Base-by-base conservation (phyloP, 345 rosid genomes). In the Clarkia xantiana region DNA sequence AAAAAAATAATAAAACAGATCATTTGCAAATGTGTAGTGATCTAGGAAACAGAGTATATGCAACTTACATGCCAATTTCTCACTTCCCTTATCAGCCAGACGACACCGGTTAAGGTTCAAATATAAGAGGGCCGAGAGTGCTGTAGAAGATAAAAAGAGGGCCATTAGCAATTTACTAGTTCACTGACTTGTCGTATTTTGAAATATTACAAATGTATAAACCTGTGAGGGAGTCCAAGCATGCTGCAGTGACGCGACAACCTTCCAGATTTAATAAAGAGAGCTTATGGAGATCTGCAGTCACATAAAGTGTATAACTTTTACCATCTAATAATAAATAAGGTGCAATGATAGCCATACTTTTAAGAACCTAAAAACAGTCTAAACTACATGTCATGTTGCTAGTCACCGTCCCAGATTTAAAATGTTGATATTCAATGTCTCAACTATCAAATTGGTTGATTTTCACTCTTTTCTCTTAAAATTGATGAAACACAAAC, bases 191-290 rank as follows among this genome's bases (percentile, higher is more conserved):
- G 36, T 10, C 8, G 4, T 29, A 29, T 29, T 29, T 29, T 29
- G 8, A 29, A 29, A 29, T 29, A 29, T 29, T 11, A 3, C 17
- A 55, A 45, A 13, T n/a, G n/a, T n/a, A 56, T 55, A 50, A 57
- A 80, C 97, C 97, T 64, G 91, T 67, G 59, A 89, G 73, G 55
- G 82, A 70, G 45, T 79, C 86, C 74, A 85, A 64, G 66, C 97
- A 85, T 49, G 79, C 83, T 56, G 91, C 76, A 43, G 90, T 78
- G 34, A 89, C 84, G 17, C 61, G 76, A 56, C 95, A 89, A 18
- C 97, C 97, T 65, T 89, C 95, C 81, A 85, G 71, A 62, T 85
- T 89, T 58, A 89, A 58, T 20, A 77, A 59, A 49, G 68, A 70
- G 56, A 89, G 95, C 67, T 76, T 79, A 47, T 77, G 71, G 65